A percentile compares a stretch with the other conserved stretches of the same genome.
phyloP scores from a whole-genome alignment of 179 eudicot species.

The Gypsophila paniculata region DNA sequence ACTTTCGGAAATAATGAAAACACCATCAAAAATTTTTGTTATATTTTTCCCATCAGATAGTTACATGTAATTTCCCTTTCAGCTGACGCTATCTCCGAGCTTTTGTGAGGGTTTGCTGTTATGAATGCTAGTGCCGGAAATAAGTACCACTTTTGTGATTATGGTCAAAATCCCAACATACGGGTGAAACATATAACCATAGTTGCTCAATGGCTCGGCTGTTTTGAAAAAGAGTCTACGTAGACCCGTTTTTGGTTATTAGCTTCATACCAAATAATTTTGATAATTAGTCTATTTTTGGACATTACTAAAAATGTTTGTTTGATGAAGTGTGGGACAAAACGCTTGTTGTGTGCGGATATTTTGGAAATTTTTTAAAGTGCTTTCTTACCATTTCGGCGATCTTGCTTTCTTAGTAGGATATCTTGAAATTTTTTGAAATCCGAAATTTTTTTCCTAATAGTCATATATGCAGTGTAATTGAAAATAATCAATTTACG shows the following conservation, averaged over 20 bases:
- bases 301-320: neutral
- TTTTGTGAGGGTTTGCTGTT: slow-evolving; percentile 6
- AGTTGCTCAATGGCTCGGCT: too few relatives aligned
- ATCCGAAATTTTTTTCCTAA: neutral
- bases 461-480: too few relatives aligned
- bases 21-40: neutral
- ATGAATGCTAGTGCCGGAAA: neutral
- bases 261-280: neutral
- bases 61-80: neutral
- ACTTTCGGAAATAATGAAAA: neutral
- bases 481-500: too few relatives aligned
- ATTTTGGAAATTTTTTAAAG: neutral
- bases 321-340: neutral
- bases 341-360: too few relatives aligned
- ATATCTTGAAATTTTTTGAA: too few relatives aligned
- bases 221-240: too few relatives aligned
- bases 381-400: too few relatives aligned
- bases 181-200: neutral
- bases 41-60: neutral
- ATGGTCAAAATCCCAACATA: neutral
- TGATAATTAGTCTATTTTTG: neutral
- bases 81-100: neutral
- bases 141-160: too few relatives aligned
- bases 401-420: too few relatives aligned
- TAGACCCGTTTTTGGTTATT: too few relatives aligned